phyloP scores from a whole-genome alignment of 1,284 basidiomycete genomes.

The Albatrellus sp. region DNA sequence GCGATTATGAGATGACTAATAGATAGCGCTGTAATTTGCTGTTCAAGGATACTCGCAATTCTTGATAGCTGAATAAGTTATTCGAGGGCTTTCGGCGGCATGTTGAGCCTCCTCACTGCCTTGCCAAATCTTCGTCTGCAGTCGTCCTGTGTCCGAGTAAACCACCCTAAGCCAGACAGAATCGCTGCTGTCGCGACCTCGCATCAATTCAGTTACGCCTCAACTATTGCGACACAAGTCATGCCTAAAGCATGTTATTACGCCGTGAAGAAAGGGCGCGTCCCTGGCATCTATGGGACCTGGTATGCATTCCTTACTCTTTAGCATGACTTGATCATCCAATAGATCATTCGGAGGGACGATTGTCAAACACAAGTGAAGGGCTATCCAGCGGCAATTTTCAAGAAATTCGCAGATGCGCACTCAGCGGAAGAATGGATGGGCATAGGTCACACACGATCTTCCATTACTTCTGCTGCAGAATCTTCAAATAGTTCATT shows the following conservation, averaged over 20 bases:
- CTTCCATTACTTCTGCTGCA: not conserved
- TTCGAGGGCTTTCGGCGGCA: no score
- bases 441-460: not conserved
- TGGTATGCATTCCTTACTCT: slow-evolving; percentile 19
- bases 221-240: not conserved
- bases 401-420: slow-evolving; percentile 46
- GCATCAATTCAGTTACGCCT: no score
- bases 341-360: slow-evolving; percentile 23
- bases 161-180: no score
- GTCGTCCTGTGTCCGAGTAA: no score
- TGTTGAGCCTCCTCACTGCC: no score
- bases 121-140: no score
- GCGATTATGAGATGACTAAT: no score
- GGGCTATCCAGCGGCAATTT: slow-evolving; percentile 42
- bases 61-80: no score
- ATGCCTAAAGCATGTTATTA: not conserved
- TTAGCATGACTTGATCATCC: slow-evolving; percentile 2
- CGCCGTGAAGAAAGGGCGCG: slow-evolving; percentile 15
- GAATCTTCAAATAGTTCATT: not conserved
- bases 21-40: no score
- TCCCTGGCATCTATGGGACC: slow-evolving; percentile 26
- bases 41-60: no score
- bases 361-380: slow-evolving; percentile 50
- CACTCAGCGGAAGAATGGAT: slow-evolving; percentile 35
- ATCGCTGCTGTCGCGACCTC: no score